A percentile compares a stretch with the other conserved stretches of the same genome.
Evolutionary conservation across 202 grass and related monocot genomes (phyloP).

Genomic region (Carex sylvatica): DNA sequence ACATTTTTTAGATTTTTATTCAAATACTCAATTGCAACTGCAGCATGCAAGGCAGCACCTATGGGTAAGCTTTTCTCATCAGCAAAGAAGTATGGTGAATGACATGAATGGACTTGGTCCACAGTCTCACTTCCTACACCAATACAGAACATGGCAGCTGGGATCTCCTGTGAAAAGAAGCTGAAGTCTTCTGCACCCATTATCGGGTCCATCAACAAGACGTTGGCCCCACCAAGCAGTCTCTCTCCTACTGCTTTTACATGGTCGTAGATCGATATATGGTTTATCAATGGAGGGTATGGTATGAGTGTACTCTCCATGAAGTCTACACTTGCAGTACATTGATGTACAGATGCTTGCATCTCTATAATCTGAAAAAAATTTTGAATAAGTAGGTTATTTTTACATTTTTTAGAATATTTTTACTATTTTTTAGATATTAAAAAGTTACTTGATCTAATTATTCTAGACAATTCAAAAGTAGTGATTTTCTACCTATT

Average conservation of each 20-base stretch:
- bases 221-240: conserved; percentile 41
- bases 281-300: conserved; percentile 52
- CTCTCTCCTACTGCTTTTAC: conserved; percentile 43
- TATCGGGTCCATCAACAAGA: neutral
- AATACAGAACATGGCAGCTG: conserved; percentile 51
- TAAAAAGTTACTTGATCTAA: too few relatives aligned
- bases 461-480: too few relatives aligned
- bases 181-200: conserved; percentile 57
- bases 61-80: conserved; percentile 52
- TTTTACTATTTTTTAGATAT: neutral
- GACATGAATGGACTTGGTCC: conserved; percentile 28
- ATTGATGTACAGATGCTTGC: conserved; percentile 35
- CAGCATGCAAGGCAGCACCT: conserved; percentile 54
- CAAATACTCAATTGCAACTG: conserved; percentile 57
- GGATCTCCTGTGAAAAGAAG: conserved; percentile 56
- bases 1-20: conserved; percentile 4
- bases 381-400: neutral
- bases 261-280: conserved; percentile 47
- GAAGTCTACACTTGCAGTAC: conserved; percentile 47
- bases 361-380: conserved; percentile 44
- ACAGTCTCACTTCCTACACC: conserved; percentile 36
- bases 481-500: too few relatives aligned
- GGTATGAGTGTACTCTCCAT: conserved; percentile 33
- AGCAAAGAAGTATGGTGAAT: conserved; percentile 52
- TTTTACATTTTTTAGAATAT: neutral